Conservation (phyloP, 768 basidiomycete species). For the Tylopilus felleus region DNA sequence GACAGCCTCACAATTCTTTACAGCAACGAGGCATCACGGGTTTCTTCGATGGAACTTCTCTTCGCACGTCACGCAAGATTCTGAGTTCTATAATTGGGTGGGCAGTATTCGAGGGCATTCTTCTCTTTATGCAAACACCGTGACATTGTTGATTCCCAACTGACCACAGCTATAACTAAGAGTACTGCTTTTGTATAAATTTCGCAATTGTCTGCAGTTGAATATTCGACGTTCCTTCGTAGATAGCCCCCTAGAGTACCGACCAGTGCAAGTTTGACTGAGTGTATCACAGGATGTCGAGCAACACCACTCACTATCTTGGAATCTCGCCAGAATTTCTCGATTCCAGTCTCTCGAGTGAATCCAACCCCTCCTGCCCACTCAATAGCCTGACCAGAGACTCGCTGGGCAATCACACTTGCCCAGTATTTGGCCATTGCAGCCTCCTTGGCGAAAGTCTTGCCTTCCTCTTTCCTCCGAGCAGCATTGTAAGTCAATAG, state of each 20-base stretch:
- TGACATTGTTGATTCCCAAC: slow-evolving; percentile 6
- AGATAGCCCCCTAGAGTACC: slow-evolving; percentile 70
- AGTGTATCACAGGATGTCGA: not conserved
- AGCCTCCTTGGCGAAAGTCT: slow-evolving; percentile 84
- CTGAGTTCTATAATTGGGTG: slow-evolving; percentile 88
- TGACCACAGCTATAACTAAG: slow-evolving; percentile 34
- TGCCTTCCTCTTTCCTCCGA: slow-evolving; percentile 87
- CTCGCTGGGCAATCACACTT: slow-evolving; percentile 84
- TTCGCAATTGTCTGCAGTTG: slow-evolving; percentile 96
- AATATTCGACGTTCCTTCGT: slow-evolving; percentile 97
- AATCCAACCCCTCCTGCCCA: slow-evolving; percentile 95
- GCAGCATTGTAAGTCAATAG: slow-evolving; percentile 96
- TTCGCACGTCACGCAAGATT: slow-evolving; percentile 83
- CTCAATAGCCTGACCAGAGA: slow-evolving; percentile 88
- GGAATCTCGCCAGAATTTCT: slow-evolving; percentile 95
- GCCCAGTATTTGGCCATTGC: slow-evolving; percentile 98
- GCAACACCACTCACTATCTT: slow-evolving; percentile 70
- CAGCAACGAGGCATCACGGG: slow-evolving; percentile 79
- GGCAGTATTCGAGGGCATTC: slow-evolving; percentile 82
- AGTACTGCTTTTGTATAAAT: slow-evolving; percentile 82
- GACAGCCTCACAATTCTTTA: not conserved
- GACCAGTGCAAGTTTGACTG: slow-evolving; percentile 3
- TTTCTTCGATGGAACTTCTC: slow-evolving; percentile 82
- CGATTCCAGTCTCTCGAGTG: slow-evolving; percentile 91
- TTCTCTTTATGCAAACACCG: slow-evolving; percentile 52